Conservation (phyloP, 2,329 filamentous ascomycete genomes). For the Ophiostoma montium region DNA sequence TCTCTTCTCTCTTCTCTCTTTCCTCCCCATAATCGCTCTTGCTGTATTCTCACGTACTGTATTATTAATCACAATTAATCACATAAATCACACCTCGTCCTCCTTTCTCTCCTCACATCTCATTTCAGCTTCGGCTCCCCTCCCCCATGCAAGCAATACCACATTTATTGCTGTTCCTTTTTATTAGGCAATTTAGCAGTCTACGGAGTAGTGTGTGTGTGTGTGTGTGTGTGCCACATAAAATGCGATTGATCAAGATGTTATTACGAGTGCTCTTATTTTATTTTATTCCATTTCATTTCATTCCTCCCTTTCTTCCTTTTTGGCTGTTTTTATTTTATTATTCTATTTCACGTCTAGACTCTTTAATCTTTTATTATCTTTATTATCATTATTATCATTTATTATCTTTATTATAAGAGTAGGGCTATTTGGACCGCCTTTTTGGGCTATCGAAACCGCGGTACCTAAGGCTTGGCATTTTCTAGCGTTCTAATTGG, state of each 20-base stretch:
- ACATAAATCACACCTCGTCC: neutral
- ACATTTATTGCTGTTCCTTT: neutral
- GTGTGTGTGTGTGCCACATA: too few relatives aligned
- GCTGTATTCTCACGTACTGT: too few relatives aligned
- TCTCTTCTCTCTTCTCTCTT: neutral
- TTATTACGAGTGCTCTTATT: neutral
- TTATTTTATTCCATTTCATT: neutral
- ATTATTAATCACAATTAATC: neutral
- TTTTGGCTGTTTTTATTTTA: neutral
- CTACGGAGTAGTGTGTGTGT: too few relatives aligned
- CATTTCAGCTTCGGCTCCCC: neutral
- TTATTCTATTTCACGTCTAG: neutral
- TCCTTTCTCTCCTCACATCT: neutral
- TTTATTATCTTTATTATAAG: neutral
- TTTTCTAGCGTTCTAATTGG: too few relatives aligned
- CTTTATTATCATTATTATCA: neutral
- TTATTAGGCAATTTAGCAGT: too few relatives aligned
- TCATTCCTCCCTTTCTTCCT: neutral
- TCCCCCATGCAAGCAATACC: neutral
- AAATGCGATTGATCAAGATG: neutral
- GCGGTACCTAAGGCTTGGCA: too few relatives aligned
- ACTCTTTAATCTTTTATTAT: neutral
- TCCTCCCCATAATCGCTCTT: constrained; percentile 18
- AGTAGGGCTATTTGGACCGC: too few relatives aligned
- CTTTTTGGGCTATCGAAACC: too few relatives aligned